Evolutionary conservation across 2,329 filamentous ascomycete genomes (phyloP).

Genomic region (Fusarium metavorans): DNA sequence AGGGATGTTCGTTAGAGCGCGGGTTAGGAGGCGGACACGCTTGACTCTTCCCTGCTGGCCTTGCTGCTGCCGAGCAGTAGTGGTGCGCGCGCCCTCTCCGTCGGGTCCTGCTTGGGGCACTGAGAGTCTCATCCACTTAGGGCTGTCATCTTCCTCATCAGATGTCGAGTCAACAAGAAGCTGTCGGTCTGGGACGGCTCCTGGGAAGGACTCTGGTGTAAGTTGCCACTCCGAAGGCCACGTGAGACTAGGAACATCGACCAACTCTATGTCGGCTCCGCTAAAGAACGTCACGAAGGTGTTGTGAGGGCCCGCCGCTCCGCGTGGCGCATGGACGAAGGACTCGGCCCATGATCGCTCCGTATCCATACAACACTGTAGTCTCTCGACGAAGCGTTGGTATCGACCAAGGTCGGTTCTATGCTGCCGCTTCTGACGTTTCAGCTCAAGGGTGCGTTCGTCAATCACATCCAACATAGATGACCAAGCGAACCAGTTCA

Average conservation of each 20-base stretch:
- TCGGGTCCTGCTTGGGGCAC: not conserved
- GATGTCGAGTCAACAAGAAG: conserved; percentile 19
- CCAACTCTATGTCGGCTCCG: conserved; percentile 8
- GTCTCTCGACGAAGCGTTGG: conserved; percentile 39
- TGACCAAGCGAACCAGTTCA: conserved; percentile 51
- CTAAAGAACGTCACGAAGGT: conserved; percentile 47
- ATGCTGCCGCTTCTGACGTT: conserved; percentile 18
- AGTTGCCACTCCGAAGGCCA: conserved; percentile 47
- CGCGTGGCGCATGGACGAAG: conserved; percentile 39
- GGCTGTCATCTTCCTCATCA: conserved; percentile 35
- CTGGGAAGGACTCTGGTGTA: conserved; percentile 29
- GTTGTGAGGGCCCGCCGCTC: conserved; percentile 48
- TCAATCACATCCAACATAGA: conserved; percentile 46
- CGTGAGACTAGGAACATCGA: conserved; percentile 10
- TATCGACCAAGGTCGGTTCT: conserved; percentile 20
- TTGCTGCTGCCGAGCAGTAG: not conserved
- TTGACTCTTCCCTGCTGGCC: conserved; percentile 37
- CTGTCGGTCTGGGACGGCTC: conserved; percentile 11
- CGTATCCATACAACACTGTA: conserved; percentile 59
- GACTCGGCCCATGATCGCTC: conserved; percentile 55
- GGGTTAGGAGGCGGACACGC: conserved; percentile 46
- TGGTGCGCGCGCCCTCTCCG: not conserved
- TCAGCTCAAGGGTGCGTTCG: conserved; percentile 35
- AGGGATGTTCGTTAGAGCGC: conserved; percentile 46
- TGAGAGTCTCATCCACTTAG: conserved; percentile 29